These are phyloP conservation scores for Periconia digitata DNA, from an alignment of 2,329 filamentous ascomycete species.

Conservation along the genomic window DNA sequence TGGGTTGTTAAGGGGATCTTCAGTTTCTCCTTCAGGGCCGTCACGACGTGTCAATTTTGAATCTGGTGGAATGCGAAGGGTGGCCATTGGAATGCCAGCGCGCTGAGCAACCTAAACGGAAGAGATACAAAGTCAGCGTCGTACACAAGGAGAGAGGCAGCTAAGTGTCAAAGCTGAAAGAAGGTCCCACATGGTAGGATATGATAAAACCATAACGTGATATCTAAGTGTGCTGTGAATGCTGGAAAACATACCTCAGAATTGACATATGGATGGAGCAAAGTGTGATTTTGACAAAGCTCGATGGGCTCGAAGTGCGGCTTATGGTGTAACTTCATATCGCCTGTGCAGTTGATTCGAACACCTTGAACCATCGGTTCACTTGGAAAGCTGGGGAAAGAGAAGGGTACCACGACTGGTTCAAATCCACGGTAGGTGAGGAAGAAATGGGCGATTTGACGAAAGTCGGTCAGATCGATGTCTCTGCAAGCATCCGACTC, in stretches of 20 bases:
- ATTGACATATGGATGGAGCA: too few relatives aligned
- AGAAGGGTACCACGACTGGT: too few relatives aligned
- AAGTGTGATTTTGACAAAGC: not conserved
- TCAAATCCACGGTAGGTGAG: not conserved
- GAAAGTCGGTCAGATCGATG: not conserved
- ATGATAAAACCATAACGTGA: too few relatives aligned
- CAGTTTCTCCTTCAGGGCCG: too few relatives aligned
- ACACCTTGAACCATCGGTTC: not conserved
- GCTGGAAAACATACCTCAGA: not conserved
- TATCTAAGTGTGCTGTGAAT: too few relatives aligned
- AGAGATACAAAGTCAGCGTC: too few relatives aligned
- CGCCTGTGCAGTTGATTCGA: not conserved
- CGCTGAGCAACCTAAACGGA: not conserved
- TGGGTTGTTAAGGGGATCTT: not conserved
- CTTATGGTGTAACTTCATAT: not conserved
- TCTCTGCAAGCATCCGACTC: not conserved
- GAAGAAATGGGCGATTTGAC: not conserved
- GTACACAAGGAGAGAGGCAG: too few relatives aligned
- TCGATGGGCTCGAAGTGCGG: not conserved
- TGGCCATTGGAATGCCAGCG: not conserved
- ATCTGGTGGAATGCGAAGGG: not conserved
- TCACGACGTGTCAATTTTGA: not conserved
- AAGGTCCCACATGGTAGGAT: too few relatives aligned
- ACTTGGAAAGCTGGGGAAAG: not conserved
- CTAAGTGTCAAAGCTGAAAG: too few relatives aligned